Base-by-base conservation (phyloP, 768 basidiomycete genomes). In the Podaxis sp. region DNA sequence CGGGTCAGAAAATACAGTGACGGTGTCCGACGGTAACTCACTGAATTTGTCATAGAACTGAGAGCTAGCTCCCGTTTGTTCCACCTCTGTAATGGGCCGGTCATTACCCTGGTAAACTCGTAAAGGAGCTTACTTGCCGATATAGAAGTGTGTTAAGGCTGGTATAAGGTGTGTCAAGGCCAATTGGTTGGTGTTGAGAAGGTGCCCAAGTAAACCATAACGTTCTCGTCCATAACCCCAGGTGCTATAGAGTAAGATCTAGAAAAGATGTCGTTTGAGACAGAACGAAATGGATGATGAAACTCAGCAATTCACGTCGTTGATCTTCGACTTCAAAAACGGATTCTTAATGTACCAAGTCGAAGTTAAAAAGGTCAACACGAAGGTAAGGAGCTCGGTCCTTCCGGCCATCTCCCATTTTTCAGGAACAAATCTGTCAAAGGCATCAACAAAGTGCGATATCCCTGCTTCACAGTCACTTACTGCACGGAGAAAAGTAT, bases 321-420 rank as follows among this genome's bases (percentile, higher is more conserved):
- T 95, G 64, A 99, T 90, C 75, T 98, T 96, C 20, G 94, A 87
- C 76, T 98, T 98, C 68, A 99, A 73, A 81, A 96, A 98, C 0
- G 97, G 97, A 68, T 99, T 99, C 80, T 97, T 97, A 82, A 99
- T 96, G 73, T 95, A 99, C 86, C 93, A 95, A 0, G 96, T 96
- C 40, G 93, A 95, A 5, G 89, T 87, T 64, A 99, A 77, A 82
- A 98, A 98, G 2, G 93, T 95, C 67, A 99, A 77, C 20, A 88
- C 84, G 75, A 98, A 99, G 0, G 88, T 85, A 67, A 99, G 78
- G 13, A 99, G 77, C 66, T 95, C 95, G 11, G 87, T 85, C 77
- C 93, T 96, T 50, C 95, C 95, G 0, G 89, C 81, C 54, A 92
- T 75, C 63, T 94, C 90, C 56, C 98, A 84, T 56, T 89, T 92